A percentile compares a stretch with the other conserved stretches of the same genome.
Evolutionary conservation across 2,329 filamentous ascomycete genomes (phyloP).

Genomic region (Penicillium frequentans): DNA sequence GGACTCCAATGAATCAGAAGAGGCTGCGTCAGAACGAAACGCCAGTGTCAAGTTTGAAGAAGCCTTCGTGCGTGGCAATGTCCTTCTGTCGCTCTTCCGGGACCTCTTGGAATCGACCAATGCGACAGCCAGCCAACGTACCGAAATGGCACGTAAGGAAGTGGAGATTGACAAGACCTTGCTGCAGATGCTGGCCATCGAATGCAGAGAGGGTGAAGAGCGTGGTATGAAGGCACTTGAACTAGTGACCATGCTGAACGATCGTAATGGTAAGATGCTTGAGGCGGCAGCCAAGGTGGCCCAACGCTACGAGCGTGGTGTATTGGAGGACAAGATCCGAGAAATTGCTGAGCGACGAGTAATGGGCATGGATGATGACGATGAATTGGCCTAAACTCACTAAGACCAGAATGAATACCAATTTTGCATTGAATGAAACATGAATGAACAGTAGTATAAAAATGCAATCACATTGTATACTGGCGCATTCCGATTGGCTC

Average conservation of each 20-base stretch:
- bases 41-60: conserved; percentile 67
- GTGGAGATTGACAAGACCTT: conserved; percentile 87
- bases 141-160: conserved; percentile 68
- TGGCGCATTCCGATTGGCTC: conserved; percentile 16
- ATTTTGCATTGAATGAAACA: neutral
- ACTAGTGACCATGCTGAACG: conserved; percentile 80
- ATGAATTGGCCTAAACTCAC: conserved; percentile 35
- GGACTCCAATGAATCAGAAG: conserved; percentile 36
- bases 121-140: conserved; percentile 63
- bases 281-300: conserved; percentile 90
- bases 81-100: conserved; percentile 71
- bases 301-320: conserved; percentile 73
- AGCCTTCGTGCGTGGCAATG: conserved; percentile 70
- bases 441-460: neutral
- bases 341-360: conserved; percentile 74
- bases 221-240: conserved; percentile 93
- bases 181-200: conserved; percentile 81
- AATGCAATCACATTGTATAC: conserved; percentile 12
- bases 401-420: too few species aligned
- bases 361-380: conserved; percentile 59
- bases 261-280: conserved; percentile 82
- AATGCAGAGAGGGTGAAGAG: conserved; percentile 91
- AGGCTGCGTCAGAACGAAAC: conserved; percentile 34
- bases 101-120: conserved; percentile 72
- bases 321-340: conserved; percentile 87